A percentile compares a stretch with the other conserved stretches of the same genome.
phyloP scores from a whole-genome alignment of 768 basidiomycete genomes.

The Trametes cubensis region DNA sequence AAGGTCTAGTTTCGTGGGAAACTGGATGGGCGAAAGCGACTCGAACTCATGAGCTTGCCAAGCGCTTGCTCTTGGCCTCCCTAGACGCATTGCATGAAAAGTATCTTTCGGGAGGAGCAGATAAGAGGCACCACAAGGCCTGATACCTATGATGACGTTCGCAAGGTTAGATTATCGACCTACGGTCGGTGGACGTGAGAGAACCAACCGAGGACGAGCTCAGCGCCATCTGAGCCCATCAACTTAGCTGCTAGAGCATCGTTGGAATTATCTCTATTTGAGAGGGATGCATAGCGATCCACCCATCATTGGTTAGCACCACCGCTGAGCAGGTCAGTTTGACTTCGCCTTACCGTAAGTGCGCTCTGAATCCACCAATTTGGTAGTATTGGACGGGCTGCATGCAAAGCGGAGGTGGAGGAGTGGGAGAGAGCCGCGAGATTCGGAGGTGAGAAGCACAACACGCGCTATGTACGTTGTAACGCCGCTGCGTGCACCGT shows the following conservation, averaged over 20 bases:
- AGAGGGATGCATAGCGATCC: too few species aligned
- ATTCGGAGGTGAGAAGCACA: neutral
- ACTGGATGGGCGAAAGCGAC: conserved; percentile 32
- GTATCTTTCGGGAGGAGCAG: conserved; percentile 23
- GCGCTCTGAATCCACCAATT: conserved; percentile 24
- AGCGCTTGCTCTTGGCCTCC: neutral
- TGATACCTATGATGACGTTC: conserved; percentile 24
- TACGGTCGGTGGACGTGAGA: neutral
- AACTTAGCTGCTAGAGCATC: conserved; percentile 14
- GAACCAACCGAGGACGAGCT: conserved; percentile 24
- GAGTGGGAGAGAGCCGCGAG: neutral
- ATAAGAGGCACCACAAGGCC: conserved; percentile 31
- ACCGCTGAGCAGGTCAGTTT: too few species aligned
- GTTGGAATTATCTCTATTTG: conserved; percentile 12
- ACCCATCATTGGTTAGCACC: too few species aligned
- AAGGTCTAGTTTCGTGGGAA: conserved; percentile 20
- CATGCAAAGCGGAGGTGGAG: neutral
- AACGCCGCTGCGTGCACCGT: conserved; percentile 1
- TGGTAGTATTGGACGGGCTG: conserved; percentile 23
- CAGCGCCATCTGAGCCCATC: conserved; percentile 5
- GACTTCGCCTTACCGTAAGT: conserved; percentile 7
- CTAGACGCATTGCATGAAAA: conserved; percentile 1
- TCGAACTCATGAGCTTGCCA: conserved; percentile 19
- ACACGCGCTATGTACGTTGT: neutral
- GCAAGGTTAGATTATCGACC: too few species aligned